Evolutionary conservation across 805 yeast species (phyloP).

Genomic region (Nakazawaea wickerhamii): DNA sequence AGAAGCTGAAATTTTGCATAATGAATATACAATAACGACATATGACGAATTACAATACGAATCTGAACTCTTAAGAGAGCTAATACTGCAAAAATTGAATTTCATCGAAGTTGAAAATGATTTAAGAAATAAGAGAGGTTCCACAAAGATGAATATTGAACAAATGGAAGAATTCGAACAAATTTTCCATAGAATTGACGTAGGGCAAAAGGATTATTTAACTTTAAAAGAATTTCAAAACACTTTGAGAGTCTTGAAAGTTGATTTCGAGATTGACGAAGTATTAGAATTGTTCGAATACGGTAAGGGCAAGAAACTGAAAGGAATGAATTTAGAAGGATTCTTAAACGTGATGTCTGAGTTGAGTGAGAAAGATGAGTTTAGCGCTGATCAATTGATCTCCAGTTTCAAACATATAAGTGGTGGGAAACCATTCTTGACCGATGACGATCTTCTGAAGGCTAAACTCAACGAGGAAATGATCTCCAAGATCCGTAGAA

Average conservation of each 20-base stretch:
- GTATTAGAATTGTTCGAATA: conserved; percentile 33
- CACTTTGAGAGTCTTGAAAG: conserved; percentile 37
- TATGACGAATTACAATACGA: conserved; percentile 34
- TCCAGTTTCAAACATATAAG: conserved; percentile 33
- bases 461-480: conserved; percentile 22
- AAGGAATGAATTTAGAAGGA: conserved; percentile 24
- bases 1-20: conserved; percentile 27
- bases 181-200: conserved; percentile 36
- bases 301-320: conserved; percentile 17
- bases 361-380: conserved; percentile 15
- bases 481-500: neutral
- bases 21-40: conserved; percentile 20
- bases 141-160: conserved; percentile 28
- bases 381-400: conserved; percentile 14
- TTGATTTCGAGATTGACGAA: conserved; percentile 29
- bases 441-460: conserved; percentile 31
- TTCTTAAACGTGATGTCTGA: conserved; percentile 21
- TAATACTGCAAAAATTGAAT: conserved; percentile 33
- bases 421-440: conserved; percentile 32
- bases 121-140: conserved; percentile 22
- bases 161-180: conserved; percentile 38
- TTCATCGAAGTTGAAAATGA: conserved; percentile 37
- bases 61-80: conserved; percentile 29
- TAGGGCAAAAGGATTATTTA: conserved; percentile 30
- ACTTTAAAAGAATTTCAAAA: conserved; percentile 37